phyloP scores from a whole-genome alignment of 1,284 basidiomycete genomes.

The Cryptococcus maquisensis region DNA sequence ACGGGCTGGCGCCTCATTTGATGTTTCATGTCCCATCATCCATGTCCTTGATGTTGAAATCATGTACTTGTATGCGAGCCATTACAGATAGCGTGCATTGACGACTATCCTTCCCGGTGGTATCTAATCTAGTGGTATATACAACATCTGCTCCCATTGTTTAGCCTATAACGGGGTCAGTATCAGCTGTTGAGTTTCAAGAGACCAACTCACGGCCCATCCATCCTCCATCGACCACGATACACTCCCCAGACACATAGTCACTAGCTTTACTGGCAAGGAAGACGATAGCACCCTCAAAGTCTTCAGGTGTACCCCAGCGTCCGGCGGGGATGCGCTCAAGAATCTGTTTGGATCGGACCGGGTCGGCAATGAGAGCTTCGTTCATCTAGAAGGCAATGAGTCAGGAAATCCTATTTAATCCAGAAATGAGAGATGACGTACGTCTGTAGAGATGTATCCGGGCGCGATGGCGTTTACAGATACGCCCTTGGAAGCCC shows the following conservation, averaged over 20 bases:
- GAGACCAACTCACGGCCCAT: conserved; percentile 30
- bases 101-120: too few relatives aligned
- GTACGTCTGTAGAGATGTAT: conserved; percentile 89
- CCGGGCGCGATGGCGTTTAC: conserved; percentile 86
- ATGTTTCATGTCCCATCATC: too few relatives aligned
- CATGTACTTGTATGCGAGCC: too few relatives aligned
- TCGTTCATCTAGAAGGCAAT: conserved; percentile 41
- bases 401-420: neutral
- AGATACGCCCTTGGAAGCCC: conserved; percentile 76
- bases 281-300: conserved; percentile 86
- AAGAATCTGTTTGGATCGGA: conserved; percentile 71
- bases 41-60: too few relatives aligned
- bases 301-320: conserved; percentile 84
- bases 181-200: too few relatives aligned
- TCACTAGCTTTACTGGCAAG: conserved; percentile 79
- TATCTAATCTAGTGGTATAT: too few relatives aligned
- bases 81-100: too few relatives aligned
- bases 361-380: conserved; percentile 46
- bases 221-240: conserved; percentile 50
- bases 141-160: neutral
- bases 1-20: too few relatives aligned
- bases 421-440: conserved; percentile 11
- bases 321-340: conserved; percentile 87
- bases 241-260: conserved; percentile 80
- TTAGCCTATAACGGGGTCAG: too few relatives aligned